These are phyloP conservation scores for Apophysomyces trapeziformis DNA, from an alignment of 371 early-diverging fungal genomes.

Conservation along the genomic window DNA sequence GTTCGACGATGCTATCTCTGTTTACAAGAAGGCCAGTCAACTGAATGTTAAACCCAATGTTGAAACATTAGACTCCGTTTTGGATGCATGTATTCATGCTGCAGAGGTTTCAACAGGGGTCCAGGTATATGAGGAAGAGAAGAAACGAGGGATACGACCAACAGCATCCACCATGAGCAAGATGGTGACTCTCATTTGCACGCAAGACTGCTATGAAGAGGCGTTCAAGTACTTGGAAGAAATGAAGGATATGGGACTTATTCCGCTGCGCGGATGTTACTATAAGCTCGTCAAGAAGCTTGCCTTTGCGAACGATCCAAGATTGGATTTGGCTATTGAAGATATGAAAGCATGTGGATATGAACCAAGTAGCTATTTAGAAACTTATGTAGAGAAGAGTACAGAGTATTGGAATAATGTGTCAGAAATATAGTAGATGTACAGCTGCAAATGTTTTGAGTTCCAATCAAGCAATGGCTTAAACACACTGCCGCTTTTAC, in stretches of 20 bases:
- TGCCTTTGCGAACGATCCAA: slow-evolving; percentile 63
- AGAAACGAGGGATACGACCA: slow-evolving; percentile 39
- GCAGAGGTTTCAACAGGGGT: slow-evolving; percentile 54
- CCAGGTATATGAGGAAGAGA: slow-evolving; percentile 46
- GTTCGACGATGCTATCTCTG: slow-evolving; percentile 49
- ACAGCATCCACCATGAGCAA: slow-evolving; percentile 56
- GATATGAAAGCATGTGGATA: slow-evolving; percentile 75
- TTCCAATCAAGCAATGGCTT: no score
- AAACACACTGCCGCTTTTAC: no score
- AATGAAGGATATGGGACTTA: slow-evolving; percentile 65
- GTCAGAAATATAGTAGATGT: neutral
- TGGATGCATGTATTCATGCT: slow-evolving; percentile 60
- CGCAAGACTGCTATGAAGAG: slow-evolving; percentile 71
- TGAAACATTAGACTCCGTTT: slow-evolving; percentile 62
- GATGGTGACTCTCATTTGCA: slow-evolving; percentile 60
- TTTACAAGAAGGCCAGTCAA: slow-evolving; percentile 37
- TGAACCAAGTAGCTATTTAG: slow-evolving; percentile 22
- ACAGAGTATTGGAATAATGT: neutral
- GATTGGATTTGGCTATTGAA: slow-evolving; percentile 63
- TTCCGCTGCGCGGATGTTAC: slow-evolving; percentile 64
- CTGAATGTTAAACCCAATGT: slow-evolving; percentile 48
- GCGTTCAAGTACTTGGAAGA: slow-evolving; percentile 78
- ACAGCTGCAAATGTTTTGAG: no score
- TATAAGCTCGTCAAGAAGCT: slow-evolving; percentile 64
- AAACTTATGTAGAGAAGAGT: slow-evolving; percentile 1